Evolutionary conservation across 169 alveolate species (phyloP).

Genomic region (Plasmodium billcollinsi): DNA sequence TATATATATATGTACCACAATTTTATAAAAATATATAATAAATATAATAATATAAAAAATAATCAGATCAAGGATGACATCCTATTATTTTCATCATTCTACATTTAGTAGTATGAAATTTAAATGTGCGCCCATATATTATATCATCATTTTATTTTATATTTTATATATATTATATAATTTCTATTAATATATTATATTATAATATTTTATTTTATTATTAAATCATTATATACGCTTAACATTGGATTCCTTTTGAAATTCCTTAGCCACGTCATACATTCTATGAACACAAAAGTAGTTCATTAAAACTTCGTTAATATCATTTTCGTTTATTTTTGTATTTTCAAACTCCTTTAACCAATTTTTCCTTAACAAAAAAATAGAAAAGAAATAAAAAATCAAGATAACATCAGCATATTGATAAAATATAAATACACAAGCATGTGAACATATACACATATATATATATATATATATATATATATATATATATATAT

Average conservation of each 20-base stretch:
- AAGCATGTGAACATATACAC: not conserved
- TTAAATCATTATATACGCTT: slow-evolving; percentile 27
- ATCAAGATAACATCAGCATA: not conserved
- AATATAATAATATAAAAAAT: slow-evolving; percentile 18
- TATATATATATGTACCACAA: not conserved
- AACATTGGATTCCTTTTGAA: slow-evolving; percentile 58
- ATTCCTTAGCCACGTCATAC: slow-evolving; percentile 74
- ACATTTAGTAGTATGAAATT: slow-evolving; percentile 62
- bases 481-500: not conserved
- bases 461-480: not conserved
- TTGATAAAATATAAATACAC: not conserved
- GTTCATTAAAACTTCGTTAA: slow-evolving; percentile 72
- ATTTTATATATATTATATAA: slow-evolving; percentile 10
- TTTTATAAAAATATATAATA: not conserved
- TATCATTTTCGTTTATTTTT: slow-evolving; percentile 66
- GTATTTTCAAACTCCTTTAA: slow-evolving; percentile 64
- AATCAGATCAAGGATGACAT: slow-evolving; percentile 78
- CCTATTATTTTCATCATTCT: slow-evolving; percentile 55
- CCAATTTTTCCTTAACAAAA: slow-evolving; percentile 59
- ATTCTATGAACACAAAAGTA: slow-evolving; percentile 71
- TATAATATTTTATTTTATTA: not conserved
- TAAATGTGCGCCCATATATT: slow-evolving; percentile 34
- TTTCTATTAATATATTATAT: not conserved
- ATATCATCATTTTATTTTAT: slow-evolving; percentile 63
- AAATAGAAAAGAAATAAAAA: not conserved